Evolutionary conservation across 345 rosid species (phyloP).

Genomic region (Lenwebbia sp.): DNA sequence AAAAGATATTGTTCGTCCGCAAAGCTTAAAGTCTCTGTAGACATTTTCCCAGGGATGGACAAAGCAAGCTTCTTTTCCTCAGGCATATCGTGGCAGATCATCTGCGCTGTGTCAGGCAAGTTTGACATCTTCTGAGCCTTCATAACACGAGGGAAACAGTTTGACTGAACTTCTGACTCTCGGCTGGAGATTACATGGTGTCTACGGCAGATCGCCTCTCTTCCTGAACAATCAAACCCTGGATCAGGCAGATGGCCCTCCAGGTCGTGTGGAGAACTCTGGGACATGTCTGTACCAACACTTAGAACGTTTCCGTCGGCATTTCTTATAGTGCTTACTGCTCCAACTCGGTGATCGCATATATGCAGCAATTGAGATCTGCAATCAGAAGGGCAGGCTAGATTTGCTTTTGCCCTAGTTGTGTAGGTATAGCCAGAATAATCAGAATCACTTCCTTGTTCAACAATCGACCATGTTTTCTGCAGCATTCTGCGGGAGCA

Average conservation of each 20-base stretch:
- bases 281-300: constrained; percentile 26
- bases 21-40: constrained; percentile 8
- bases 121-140: constrained; percentile 16
- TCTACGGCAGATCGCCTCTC: constrained; percentile 9
- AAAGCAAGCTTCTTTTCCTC: constrained; percentile 19
- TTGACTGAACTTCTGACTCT: constrained; percentile 22
- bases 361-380: constrained; percentile 19
- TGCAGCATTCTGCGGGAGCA: constrained; percentile 61
- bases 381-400: constrained; percentile 19
- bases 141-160: constrained; percentile 29
- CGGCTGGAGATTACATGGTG: constrained; percentile 3
- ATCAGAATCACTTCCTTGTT: constrained; percentile 28
- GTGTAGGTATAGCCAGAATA: constrained; percentile 26
- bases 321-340: constrained; percentile 47
- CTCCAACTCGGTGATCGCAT: constrained; percentile 16
- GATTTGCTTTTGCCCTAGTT: constrained; percentile 13
- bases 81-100: constrained; percentile 2
- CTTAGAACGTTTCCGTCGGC: constrained; percentile 70
- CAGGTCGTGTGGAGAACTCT: constrained; percentile 20
- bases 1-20: constrained; percentile 9
- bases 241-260: constrained; percentile 4
- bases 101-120: constrained; percentile 6
- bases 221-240: constrained; percentile 14
- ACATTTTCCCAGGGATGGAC: constrained; percentile 11
- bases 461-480: constrained; percentile 27